Base-by-base conservation (phyloP, 805 yeast genomes). In the Wickerhamomyces bisporus region DNA sequence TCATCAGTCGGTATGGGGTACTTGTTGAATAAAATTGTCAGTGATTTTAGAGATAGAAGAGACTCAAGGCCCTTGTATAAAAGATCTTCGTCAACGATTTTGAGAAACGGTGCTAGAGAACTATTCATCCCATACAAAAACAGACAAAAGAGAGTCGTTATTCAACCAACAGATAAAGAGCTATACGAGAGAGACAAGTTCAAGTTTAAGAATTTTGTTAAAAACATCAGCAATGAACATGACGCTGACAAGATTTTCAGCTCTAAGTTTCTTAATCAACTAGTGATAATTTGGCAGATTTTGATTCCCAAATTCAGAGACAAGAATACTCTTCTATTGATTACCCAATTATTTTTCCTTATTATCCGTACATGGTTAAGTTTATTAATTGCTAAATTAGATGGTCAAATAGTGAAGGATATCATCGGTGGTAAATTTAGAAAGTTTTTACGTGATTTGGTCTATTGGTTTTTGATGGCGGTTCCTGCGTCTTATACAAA, bases 401-500 rank as follows among this genome's bases (percentile, higher is more conserved):
- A 89, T 59, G 97, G 96, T 51, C 91, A 85, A 58, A 83, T 89
- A 35, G 96, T 88, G 32, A 81, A 85, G 57, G 91, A 88, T 59
- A 75, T 89, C 54, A 86, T 89, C 48, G 81, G 87, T 14, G 87
- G 88, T 14, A 78, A 81, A 46, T 86, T 88, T 15, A 73, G 67
- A 47, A 80, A 81, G 37, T 89, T 89, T 50, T 58, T 79, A 29
- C 68, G 85, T 42, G 96, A 89, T 57, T 67, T 89, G 58, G 72
- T 77, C 9, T 83, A 84, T 59, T 89, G 97, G 97, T 76, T 89
- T 41, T 62, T 85, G 42, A 79, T 89, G 55, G 96, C 96, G 1
- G 77, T 89, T 44, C 98, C 98, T 2, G 95, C 96, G 0, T 80
- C 93, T 3, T 89, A 86, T 59, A 84, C 96, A 24, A 89, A 89